Base-by-base conservation (phyloP, 352 stramenopile genomes). In the Phytopythium oedochilum region DNA sequence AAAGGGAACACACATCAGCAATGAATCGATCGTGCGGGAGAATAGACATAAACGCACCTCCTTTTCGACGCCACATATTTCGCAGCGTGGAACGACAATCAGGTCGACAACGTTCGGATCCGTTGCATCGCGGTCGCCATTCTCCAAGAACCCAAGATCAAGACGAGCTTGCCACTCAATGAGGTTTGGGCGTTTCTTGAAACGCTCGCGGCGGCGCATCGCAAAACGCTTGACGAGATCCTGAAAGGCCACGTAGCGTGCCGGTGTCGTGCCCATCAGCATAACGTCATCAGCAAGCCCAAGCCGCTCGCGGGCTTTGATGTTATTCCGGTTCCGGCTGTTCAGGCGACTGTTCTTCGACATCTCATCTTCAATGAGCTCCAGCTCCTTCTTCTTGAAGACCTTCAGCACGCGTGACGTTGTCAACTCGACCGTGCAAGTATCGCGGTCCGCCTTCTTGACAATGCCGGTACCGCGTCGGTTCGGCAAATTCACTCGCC, bases 331-430 rank as follows among this genome's bases (percentile, higher is more conserved):
- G 43, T 77, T 88, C 26, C 78, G 71, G 35, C 66, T 78, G 39
- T 72, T 78, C 36, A 77, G 64, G 3, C 83, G 71, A 55, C 67
- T 78, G 32, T 61, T 78, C 53, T 88, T 86, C 22, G 63, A 50
- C 12, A 75, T 44, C 14, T 79, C 68, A 14, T 90, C 84, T 60
- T 78, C 75, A 17, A 88, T 65, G 34, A 95, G 68, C 53, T 90
- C 69, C 10, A 95, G 65, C n/a, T 95, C 83, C 53, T 89, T 90
- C 66, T 93, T 93, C 61, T 92, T 92, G 59, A 92, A 95, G 25
- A 89, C 68, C 54, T 88, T 87, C 9, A 95, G 53, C 2, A 89
- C 67, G 26, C 89, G 89, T 1, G 79, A 88, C 3, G 66, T 55
- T 9, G 75, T 71, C 18, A 95, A 70, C 55, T 93, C 86, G 17